A percentile compares a stretch with the other conserved stretches of the same genome.
These are phyloP conservation scores for Cardamine chenopodiifolia DNA, from an alignment of 345 rosid species.

Conservation along the genomic window DNA sequence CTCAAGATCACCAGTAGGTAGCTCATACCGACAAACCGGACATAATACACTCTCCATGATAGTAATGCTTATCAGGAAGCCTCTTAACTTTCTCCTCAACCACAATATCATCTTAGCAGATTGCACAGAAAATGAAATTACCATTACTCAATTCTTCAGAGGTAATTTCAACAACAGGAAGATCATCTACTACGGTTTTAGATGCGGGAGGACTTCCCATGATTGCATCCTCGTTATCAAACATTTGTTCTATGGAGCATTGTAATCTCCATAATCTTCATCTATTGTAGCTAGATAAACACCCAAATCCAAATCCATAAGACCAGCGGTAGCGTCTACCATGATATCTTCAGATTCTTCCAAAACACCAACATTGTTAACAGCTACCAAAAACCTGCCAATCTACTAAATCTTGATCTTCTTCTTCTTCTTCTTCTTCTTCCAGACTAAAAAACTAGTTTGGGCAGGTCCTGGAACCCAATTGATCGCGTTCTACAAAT, in stretches of 20 bases:
- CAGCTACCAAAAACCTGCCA: constrained; percentile 39
- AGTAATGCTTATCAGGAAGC: constrained; percentile 81
- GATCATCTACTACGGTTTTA: constrained; percentile 58
- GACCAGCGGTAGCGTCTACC: background rate
- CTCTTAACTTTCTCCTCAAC: constrained; percentile 63
- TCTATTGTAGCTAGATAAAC: background rate
- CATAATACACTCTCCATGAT: constrained; percentile 89
- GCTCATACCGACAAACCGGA: constrained; percentile 85
- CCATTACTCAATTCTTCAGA: constrained; percentile 53
- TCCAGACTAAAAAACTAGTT: background rate
- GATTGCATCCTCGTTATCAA: constrained; percentile 24
- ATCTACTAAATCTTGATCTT: constrained; percentile 11
- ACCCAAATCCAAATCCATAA: constrained; percentile 8
- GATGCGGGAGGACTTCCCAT: constrained; percentile 72
- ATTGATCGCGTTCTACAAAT: constrained; percentile 22
- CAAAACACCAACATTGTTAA: background rate
- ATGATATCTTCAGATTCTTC: constrained; percentile 13
- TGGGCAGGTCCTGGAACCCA: constrained; percentile 14
- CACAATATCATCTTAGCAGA: constrained; percentile 77
- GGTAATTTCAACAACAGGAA: constrained; percentile 55
- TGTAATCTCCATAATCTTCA: constrained; percentile 13
- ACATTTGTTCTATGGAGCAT: constrained; percentile 13
- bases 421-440: constrained; percentile 32
- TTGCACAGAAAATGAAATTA: constrained; percentile 60
- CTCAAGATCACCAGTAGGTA: constrained; percentile 81